These are phyloP conservation scores for Citrullus mucosospermus DNA, from an alignment of 306 rosid genomes.

Conservation along the genomic window DNA sequence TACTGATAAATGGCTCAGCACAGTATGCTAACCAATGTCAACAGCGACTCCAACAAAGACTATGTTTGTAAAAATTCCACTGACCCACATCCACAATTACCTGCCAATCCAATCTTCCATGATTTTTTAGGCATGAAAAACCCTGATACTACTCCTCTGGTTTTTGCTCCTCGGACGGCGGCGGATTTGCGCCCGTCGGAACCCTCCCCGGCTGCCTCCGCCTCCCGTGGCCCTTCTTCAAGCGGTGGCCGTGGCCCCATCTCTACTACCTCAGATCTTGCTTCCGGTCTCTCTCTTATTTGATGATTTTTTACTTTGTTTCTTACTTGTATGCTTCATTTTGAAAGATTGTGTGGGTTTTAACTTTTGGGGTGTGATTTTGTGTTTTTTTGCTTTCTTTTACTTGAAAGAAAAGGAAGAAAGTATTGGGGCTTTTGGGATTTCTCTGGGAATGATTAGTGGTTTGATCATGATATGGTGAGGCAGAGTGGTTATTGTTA, in stretches of 20 bases:
- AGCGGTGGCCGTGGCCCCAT: slow-evolving; percentile 52
- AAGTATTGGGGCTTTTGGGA: neutral
- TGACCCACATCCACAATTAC: slow-evolving; percentile 14
- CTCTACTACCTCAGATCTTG: slow-evolving; percentile 72
- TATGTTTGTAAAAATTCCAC: neutral
- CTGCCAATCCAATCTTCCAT: slow-evolving; percentile 46
- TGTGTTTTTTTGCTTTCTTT: neutral
- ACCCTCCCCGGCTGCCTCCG: slow-evolving; percentile 36
- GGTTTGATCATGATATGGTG: neutral
- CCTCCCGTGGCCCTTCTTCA: slow-evolving; percentile 44
- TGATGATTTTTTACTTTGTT: neutral
- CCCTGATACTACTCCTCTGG: slow-evolving; percentile 23
- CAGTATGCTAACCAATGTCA: slow-evolving; percentile 32
- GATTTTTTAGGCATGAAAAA: slow-evolving; percentile 73
- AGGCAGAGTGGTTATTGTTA: neutral
- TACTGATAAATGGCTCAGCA: slow-evolving; percentile 47
- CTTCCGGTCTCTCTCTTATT: slow-evolving; percentile 38
- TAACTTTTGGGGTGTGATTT: neutral
- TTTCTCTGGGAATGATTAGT: neutral
- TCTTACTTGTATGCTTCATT: neutral
- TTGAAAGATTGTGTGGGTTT: neutral
- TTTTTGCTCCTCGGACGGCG: slow-evolving; percentile 26
- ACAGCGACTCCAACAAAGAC: slow-evolving; percentile 9
- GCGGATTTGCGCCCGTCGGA: slow-evolving; percentile 35
- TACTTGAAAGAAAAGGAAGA: neutral